These are phyloP conservation scores for Pholiota conissans DNA, from an alignment of 768 basidiomycete species.

Conservation along the genomic window DNA sequence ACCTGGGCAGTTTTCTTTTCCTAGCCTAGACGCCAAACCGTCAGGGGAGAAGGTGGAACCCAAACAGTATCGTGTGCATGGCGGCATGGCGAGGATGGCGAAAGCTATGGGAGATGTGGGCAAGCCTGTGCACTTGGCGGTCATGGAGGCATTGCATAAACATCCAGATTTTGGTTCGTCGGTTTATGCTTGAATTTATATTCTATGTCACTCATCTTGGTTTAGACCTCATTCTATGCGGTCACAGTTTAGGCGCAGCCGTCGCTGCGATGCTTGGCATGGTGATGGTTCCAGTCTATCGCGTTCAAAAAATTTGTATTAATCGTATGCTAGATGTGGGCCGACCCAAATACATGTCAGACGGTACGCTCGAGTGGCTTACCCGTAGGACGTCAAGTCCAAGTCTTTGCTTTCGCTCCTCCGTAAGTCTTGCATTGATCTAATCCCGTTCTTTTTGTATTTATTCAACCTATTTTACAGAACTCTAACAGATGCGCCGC, in stretches of 20 bases:
- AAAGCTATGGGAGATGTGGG: conserved; percentile 75
- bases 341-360: conserved; percentile 75
- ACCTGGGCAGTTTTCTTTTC: conserved; percentile 39
- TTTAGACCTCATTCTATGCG: conserved; percentile 72
- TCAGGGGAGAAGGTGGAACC: conserved; percentile 18
- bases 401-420: conserved; percentile 79
- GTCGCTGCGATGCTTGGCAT: conserved; percentile 75
- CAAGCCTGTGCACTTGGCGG: conserved; percentile 76
- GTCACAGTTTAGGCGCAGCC: conserved; percentile 84
- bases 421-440: conserved; percentile 48
- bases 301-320: neutral
- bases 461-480: neutral
- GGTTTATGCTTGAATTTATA: neutral
- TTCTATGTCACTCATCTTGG: too few species aligned
- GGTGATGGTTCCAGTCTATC: conserved; percentile 31
- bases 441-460: neutral
- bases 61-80: conserved; percentile 63
- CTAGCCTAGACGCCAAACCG: conserved; percentile 24
- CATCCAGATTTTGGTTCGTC: conserved; percentile 74
- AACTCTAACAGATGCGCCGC: conserved; percentile 56
- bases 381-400: conserved; percentile 63
- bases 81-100: conserved; percentile 81
- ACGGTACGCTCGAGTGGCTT: conserved; percentile 70
- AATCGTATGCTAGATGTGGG: conserved; percentile 66
- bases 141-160: conserved; percentile 63